These are phyloP conservation scores for Nothopassalora personata DNA, from an alignment of 2,329 filamentous ascomycete species.

Conservation along the genomic window DNA sequence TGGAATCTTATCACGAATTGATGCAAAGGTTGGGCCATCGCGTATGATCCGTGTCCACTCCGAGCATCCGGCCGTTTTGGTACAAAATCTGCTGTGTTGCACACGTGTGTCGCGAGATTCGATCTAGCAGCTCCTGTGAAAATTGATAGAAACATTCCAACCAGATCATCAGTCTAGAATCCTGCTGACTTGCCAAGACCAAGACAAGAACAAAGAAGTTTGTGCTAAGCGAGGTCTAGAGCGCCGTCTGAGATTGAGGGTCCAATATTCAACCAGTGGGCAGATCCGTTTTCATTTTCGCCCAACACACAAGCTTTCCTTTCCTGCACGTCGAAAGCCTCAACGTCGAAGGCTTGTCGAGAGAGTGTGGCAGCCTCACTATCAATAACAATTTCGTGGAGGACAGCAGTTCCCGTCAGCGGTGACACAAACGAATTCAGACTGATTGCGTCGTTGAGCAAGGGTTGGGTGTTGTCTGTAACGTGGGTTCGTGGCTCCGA, in stretches of 20 bases:
- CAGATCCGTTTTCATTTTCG: slow-evolving; percentile 1
- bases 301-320: background rate
- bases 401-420: slow-evolving; percentile 1
- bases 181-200: background rate
- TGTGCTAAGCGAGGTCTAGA: background rate
- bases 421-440: slow-evolving; percentile 7
- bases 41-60: background rate
- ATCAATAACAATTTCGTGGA: background rate
- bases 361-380: background rate
- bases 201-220: background rate
- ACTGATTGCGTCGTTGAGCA: slow-evolving; percentile 2
- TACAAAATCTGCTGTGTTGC: background rate
- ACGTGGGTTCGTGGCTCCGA: background rate
- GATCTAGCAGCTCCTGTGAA: background rate
- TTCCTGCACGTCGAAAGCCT: background rate
- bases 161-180: background rate
- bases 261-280: slow-evolving; percentile 4
- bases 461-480: background rate
- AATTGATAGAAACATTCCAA: background rate
- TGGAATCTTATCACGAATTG: background rate
- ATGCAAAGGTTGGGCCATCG: background rate
- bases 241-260: background rate
- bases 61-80: background rate
- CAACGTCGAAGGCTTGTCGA: slow-evolving; percentile 1
- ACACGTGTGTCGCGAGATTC: background rate